Evolutionary conservation across 1,139 yeast genomes (phyloP).

Genomic region (Protomyces arabidopsidicola): DNA sequence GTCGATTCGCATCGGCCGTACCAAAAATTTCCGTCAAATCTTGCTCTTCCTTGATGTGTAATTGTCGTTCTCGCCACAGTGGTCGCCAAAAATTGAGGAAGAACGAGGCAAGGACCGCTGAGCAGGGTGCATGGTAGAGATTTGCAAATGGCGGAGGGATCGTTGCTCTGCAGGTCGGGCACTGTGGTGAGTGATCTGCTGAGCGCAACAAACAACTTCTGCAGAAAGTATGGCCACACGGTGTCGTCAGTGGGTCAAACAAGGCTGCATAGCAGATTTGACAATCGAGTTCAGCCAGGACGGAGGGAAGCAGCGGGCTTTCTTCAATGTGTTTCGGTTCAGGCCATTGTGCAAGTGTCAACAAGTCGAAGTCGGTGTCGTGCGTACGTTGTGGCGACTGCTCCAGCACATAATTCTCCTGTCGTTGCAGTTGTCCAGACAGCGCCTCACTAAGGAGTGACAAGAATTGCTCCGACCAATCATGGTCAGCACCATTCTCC

Average conservation of each 20-base stretch:
- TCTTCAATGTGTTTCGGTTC: neutral
- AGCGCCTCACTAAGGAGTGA: neutral
- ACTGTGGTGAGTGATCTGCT: constrained; percentile 26
- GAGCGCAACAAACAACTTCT: constrained; percentile 28
- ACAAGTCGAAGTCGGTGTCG: neutral
- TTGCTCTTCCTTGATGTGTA: constrained; percentile 12
- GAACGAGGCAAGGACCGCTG: constrained; percentile 8
- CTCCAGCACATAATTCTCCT: neutral
- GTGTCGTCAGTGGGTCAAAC: constrained; percentile 29
- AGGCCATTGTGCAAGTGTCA: neutral
- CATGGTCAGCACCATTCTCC: neutral
- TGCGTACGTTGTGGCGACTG: neutral
- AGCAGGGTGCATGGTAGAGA: constrained; percentile 20
- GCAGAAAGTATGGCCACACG: constrained; percentile 30
- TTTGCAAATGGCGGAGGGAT: constrained; percentile 27
- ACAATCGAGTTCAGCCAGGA: constrained; percentile 28
- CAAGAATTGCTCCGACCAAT: neutral
- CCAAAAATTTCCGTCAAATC: constrained; percentile 8
- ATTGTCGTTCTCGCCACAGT: constrained; percentile 16
- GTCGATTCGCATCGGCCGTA: constrained; percentile 17
- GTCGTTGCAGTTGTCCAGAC: neutral
- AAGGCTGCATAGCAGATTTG: constrained; percentile 28
- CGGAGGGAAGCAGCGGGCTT: constrained; percentile 6
- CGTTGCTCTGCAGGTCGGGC: constrained; percentile 28
- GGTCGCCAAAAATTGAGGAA: constrained; percentile 18